A percentile compares a stretch with the other conserved stretches of the same genome.
Evolutionary conservation across 345 rosid genomes (phyloP).

Genomic region (Syzygium aromaticum): DNA sequence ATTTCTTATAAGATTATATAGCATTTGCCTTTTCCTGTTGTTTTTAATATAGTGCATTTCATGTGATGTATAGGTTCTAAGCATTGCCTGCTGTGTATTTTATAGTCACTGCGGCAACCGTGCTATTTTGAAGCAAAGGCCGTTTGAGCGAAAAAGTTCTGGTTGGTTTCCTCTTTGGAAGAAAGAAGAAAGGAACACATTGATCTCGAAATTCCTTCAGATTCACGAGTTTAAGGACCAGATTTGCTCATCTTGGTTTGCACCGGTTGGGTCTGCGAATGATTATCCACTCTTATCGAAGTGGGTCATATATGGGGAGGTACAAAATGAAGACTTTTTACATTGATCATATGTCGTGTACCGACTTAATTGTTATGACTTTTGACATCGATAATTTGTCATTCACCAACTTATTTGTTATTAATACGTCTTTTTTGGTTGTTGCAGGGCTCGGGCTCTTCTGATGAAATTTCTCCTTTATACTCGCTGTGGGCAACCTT

Average conservation of each 20-base stretch:
- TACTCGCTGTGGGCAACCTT: constrained; percentile 99
- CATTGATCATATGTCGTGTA: not conserved
- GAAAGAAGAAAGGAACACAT: constrained; percentile 57
- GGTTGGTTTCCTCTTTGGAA: constrained; percentile 70
- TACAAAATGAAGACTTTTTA: constrained; percentile 11
- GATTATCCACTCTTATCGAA: constrained; percentile 96
- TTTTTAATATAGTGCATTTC: constrained; percentile 4
- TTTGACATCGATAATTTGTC: not conserved
- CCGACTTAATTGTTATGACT: not conserved
- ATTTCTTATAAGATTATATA: not conserved
- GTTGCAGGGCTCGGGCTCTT: constrained; percentile 65
- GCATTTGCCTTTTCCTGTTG: not conserved
- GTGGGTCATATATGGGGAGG: constrained; percentile 99
- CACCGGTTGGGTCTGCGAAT: constrained; percentile 98
- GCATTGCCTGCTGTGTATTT: constrained; percentile 95
- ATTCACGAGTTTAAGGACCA: constrained; percentile 89
- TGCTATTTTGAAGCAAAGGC: constrained; percentile 59
- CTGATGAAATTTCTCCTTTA: constrained; percentile 95
- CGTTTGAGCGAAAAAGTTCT: constrained; percentile 37
- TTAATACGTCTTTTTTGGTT: constrained; percentile 4
- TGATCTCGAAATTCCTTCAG: constrained; percentile 61
- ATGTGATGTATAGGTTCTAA: constrained; percentile 60
- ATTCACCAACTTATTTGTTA: not conserved
- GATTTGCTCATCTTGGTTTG: constrained; percentile 98
- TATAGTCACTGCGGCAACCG: constrained; percentile 99